A percentile compares a stretch with the other conserved stretches of the same genome.
Conservation (phyloP, 192 early-diverging fungal species). For the Backusella parvicylindrica region DNA sequence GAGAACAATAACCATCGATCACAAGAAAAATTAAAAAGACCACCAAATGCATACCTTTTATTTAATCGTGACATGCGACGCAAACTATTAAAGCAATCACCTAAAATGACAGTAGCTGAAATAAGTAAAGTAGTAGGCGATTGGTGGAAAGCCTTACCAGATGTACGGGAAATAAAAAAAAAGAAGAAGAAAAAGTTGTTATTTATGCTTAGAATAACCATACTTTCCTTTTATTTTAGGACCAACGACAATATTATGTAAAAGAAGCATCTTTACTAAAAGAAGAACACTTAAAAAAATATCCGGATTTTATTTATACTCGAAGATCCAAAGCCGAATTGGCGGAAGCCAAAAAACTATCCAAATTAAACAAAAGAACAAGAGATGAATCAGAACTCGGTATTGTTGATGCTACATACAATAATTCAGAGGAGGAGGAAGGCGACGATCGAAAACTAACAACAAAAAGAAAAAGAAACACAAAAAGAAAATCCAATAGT, state of each 20-base stretch:
- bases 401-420: background rate
- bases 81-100: constrained; percentile 48
- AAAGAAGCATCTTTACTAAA: constrained; percentile 45
- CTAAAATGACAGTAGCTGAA: constrained; percentile 55
- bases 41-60: constrained; percentile 58
- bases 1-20: background rate
- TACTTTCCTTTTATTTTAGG: constrained; percentile 12
- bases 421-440: background rate
- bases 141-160: constrained; percentile 45
- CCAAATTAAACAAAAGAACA: constrained; percentile 10
- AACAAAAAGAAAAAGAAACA: background rate
- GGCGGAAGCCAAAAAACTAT: constrained; percentile 40
- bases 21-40: constrained; percentile 47
- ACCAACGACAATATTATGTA: constrained; percentile 41
- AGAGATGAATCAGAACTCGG: background rate
- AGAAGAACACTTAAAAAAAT: constrained; percentile 42
- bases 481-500: background rate
- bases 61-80: constrained; percentile 60
- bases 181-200: constrained; percentile 7
- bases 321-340: constrained; percentile 59
- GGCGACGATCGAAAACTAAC: background rate
- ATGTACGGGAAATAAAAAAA: constrained; percentile 24
- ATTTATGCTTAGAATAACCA: background rate
- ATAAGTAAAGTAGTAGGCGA: constrained; percentile 56
- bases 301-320: constrained; percentile 56